Percentiles rank a stretch among this genome's conserved stretches.
phyloP scores from a whole-genome alignment of 257 asterid genomes.

The Solanum tacnaense region DNA sequence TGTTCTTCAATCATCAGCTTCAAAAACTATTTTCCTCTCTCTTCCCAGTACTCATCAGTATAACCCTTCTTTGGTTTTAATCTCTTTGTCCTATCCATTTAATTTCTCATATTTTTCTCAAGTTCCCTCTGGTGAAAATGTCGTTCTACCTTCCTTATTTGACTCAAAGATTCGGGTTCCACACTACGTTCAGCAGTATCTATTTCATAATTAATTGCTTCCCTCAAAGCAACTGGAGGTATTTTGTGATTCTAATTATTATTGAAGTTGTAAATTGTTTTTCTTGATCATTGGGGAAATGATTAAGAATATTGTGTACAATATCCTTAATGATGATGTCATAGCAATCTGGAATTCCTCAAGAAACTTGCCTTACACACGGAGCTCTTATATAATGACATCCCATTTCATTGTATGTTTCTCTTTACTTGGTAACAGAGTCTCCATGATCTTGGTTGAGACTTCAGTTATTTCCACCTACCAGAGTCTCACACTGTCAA shows the following conservation, averaged over 20 bases:
- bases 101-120: neutral
- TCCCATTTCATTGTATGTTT: neutral
- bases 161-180: neutral
- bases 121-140: neutral
- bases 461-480: neutral
- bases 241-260: neutral
- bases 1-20: neutral
- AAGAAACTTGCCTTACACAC: neutral
- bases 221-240: neutral
- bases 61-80: neutral
- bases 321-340: neutral
- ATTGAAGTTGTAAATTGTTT: neutral
- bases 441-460: neutral
- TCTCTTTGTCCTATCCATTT: neutral
- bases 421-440: neutral
- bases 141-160: neutral
- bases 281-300: neutral
- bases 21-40: neutral
- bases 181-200: neutral
- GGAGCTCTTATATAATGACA: neutral
- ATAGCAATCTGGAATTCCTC: neutral
- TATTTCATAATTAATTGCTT: neutral
- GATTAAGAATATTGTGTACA: neutral
- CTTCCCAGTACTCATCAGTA: neutral
- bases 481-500: neutral